These are phyloP conservation scores for Harringtonia aguacate DNA, from an alignment of 2,329 filamentous ascomycete genomes.

Conservation along the genomic window DNA sequence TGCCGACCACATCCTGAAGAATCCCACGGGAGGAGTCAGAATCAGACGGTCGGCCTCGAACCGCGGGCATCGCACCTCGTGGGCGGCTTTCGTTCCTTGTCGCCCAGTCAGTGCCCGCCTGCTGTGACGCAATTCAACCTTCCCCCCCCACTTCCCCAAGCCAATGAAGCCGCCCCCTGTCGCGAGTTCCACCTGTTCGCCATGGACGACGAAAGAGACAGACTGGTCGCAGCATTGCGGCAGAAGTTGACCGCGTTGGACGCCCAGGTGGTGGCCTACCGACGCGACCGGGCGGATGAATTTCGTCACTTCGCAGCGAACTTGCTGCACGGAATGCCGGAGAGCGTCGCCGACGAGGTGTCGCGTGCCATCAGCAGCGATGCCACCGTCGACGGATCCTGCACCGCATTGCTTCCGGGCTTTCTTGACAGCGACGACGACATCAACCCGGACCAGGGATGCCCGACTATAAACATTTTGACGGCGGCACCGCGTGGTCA, in stretches of 20 bases:
- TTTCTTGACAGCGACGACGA: slow-evolving; percentile 18
- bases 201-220: slow-evolving; percentile 12
- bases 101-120: no score
- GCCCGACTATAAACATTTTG: background rate
- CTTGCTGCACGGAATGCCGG: slow-evolving; percentile 35
- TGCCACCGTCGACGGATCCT: slow-evolving; percentile 23
- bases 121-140: no score
- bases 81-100: no score
- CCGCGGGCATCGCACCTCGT: no score
- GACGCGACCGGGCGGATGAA: slow-evolving; percentile 44
- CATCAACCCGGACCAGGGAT: no score
- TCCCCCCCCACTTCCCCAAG: background rate
- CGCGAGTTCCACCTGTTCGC: slow-evolving; percentile 1
- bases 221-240: slow-evolving; percentile 38
- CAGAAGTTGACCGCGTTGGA: slow-evolving; percentile 46
- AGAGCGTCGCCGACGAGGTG: slow-evolving; percentile 34
- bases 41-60: no score
- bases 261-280: slow-evolving; percentile 44
- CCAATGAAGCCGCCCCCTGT: background rate
- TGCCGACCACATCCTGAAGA: no score
- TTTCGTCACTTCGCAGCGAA: slow-evolving; percentile 43
- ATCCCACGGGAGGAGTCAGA: no score
- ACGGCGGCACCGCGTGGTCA: slow-evolving; percentile 6
- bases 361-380: slow-evolving; percentile 31
- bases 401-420: slow-evolving; percentile 29